These are phyloP conservation scores for Scheffersomyces segobiensis DNA, from an alignment of 1,139 yeast genomes.

Conservation along the genomic window DNA sequence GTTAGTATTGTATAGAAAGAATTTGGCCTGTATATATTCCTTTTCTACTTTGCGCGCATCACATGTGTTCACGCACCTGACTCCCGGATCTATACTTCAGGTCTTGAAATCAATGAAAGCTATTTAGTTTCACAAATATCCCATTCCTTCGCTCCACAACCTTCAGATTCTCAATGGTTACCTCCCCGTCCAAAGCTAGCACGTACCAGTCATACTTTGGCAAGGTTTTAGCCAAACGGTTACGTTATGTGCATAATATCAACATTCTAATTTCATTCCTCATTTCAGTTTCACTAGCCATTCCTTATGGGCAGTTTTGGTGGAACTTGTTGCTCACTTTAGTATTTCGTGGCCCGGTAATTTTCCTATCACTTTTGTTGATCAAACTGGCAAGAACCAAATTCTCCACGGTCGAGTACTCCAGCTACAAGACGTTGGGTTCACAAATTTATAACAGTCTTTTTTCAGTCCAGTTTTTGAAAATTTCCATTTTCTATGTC, in stretches of 20 bases:
- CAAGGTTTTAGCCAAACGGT: conserved; percentile 35
- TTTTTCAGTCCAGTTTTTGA: conserved; percentile 39
- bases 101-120: no score
- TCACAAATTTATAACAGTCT: conserved; percentile 50
- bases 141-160: not conserved
- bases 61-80: no score
- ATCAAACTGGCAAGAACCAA: conserved; percentile 51
- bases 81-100: no score
- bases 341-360: conserved; percentile 30
- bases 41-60: no score
- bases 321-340: conserved; percentile 27
- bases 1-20: no score
- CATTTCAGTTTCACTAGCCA: conserved; percentile 23
- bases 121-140: no score
- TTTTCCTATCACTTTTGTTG: conserved; percentile 30
- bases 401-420: conserved; percentile 51
- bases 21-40: no score
- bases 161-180: conserved; percentile 4
- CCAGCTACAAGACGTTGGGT: conserved; percentile 50
- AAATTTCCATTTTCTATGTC: conserved; percentile 35
- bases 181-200: conserved; percentile 9
- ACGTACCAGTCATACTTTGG: conserved; percentile 30
- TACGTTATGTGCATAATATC: conserved; percentile 37
- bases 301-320: conserved; percentile 35
- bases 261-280: conserved; percentile 27